Evolutionary conservation across 2,329 filamentous ascomycete species (phyloP), one percentile per base, ranked within the genome.

Genomic region (Metarhizium humberi): DNA sequence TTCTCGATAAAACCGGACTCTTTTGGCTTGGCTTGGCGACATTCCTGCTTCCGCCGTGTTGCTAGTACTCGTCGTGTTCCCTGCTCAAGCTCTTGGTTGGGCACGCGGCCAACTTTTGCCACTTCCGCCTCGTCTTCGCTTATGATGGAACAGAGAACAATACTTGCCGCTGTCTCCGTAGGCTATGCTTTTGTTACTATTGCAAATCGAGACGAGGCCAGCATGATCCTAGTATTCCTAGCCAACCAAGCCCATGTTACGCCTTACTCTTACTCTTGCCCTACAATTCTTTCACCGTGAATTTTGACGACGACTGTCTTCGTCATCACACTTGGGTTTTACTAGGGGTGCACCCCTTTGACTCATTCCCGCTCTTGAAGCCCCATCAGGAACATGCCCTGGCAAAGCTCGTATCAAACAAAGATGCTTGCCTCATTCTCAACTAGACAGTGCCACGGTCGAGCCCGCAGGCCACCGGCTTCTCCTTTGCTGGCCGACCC

Each of bases 381-480:
- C 32, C 54, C 36, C 20, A 30, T 47, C 13, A n/a, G 43, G 25
- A 29, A 25, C 30, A 45, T 8, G 16, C 52, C 52, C 18, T 53
- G 20, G 20, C 52, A 42, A 38, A 38, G n/a, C 51, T 48, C 36
- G 30, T 45, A 43, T 43, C 32, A 34, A 34, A 34, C 42, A 20
- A 45, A n/a, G 52, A 58, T 53, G 38, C 49, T 42, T 52, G 29
- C 36, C 50, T 53, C 52, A 29, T 38, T 25, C 52, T 42, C 42
- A 42, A 50, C 18, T 16, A 32, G 13, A 53, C 47, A 29, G 42
- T 25, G 25, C 4, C 11, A 40, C 13, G 38, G 11, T 40, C 32
- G 7, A 34, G 32, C 10, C 10, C 32, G 2, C 32, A 34, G 10
- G 32, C 32, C 32, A 34, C 10, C 32, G 32, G 32, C 32, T 34